A percentile compares a stretch with the other conserved stretches of the same genome.
Evolutionary conservation across 1,284 basidiomycete species (phyloP).

Genomic region (Puccinia polysora): DNA sequence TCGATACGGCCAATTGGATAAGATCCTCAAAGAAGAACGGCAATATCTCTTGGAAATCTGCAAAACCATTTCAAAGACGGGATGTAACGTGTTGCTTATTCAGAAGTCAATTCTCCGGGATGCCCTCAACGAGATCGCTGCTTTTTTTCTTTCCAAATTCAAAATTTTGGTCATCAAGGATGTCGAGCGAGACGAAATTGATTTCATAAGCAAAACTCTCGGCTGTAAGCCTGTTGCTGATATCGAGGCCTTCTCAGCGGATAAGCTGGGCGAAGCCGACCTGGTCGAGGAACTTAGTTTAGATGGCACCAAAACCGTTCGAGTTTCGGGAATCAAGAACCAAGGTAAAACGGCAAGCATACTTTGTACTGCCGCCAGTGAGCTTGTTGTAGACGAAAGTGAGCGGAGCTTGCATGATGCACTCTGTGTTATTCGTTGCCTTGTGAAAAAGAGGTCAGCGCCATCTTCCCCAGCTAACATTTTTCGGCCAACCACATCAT

Average conservation of each 20-base stretch:
- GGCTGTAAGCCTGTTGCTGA: conserved; percentile 96
- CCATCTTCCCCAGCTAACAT: not conserved
- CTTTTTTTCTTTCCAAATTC: conserved; percentile 95
- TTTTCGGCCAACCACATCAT: not conserved
- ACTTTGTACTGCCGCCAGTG: conserved; percentile 90
- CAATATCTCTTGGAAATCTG: conserved; percentile 97
- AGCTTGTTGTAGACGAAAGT: conserved; percentile 90
- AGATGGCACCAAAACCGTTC: conserved; percentile 84
- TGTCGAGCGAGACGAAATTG: conserved; percentile 97
- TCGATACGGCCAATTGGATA: conserved; percentile 99
- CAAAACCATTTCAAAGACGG: conserved; percentile 99
- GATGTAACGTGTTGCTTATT: conserved; percentile 96
- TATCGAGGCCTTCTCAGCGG: conserved; percentile 96
- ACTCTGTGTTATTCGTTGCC: conserved; percentile 91
- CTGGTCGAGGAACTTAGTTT: conserved; percentile 85
- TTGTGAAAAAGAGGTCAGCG: conserved; percentile 91
- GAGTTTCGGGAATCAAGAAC: conserved; percentile 92
- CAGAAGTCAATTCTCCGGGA: conserved; percentile 99
- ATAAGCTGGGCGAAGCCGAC: conserved; percentile 95
- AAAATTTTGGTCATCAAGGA: conserved; percentile 97
- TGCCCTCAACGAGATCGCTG: conserved; percentile 95
- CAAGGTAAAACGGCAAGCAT: conserved; percentile 90
- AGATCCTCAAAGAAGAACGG: conserved; percentile 97
- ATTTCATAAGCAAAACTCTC: conserved; percentile 90
- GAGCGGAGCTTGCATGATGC: conserved; percentile 97